phyloP scores from a whole-genome alignment of 306 rosid genomes.

The Abrus precatorius region DNA sequence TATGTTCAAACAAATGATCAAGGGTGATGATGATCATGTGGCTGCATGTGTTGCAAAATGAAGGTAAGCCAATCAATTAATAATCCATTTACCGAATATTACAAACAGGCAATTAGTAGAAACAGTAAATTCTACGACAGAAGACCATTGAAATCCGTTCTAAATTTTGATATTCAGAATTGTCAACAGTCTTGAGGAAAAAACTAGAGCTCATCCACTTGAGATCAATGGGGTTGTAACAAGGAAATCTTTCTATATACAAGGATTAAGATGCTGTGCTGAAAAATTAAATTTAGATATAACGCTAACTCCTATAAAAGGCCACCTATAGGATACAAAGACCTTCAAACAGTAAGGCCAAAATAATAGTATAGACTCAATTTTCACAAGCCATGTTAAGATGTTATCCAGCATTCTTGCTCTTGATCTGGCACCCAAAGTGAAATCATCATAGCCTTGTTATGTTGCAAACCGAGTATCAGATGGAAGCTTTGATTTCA shows the following conservation, averaged over 20 bases:
- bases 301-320: slow-evolving; percentile 23
- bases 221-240: not conserved
- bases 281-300: slow-evolving; percentile 10
- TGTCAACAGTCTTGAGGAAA: not conserved
- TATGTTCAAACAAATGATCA: too few relatives aligned
- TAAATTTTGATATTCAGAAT: slow-evolving; percentile 1
- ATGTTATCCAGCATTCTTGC: slow-evolving; percentile 37
- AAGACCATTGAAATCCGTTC: not conserved
- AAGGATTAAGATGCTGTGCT: slow-evolving; percentile 33
- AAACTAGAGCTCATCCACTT: not conserved
- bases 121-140: not conserved
- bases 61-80: not conserved
- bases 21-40: too few relatives aligned
- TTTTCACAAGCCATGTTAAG: slow-evolving; percentile 23
- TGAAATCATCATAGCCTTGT: slow-evolving; percentile 28
- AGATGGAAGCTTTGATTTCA: slow-evolving; percentile 7
- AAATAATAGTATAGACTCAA: slow-evolving; percentile 30
- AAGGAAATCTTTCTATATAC: slow-evolving; percentile 39
- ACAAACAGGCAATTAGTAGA: not conserved
- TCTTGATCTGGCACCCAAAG: slow-evolving; percentile 25
- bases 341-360: slow-evolving; percentile 14
- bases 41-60: not conserved
- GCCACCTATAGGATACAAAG: slow-evolving; percentile 10
- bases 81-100: not conserved
- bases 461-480: not conserved